Evolutionary conservation across 2,329 filamentous ascomycete genomes (phyloP).

Genomic region (Alternaria ventricosa): DNA sequence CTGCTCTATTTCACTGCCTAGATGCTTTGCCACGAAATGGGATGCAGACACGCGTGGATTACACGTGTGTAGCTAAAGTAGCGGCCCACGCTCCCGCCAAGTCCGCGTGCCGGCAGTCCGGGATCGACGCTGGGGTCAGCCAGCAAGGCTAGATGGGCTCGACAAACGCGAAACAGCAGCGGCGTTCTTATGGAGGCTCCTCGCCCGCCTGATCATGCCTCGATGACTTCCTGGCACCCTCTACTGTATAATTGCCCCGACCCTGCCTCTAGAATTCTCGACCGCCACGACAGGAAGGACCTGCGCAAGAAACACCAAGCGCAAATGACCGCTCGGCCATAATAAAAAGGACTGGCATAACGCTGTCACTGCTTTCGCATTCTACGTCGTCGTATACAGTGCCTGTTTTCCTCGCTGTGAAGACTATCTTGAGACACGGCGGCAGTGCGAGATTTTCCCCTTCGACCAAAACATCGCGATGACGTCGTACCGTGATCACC

Average conservation of each 20-base stretch:
- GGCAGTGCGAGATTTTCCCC: not conserved
- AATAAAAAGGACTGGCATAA: not conserved
- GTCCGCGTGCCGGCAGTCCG: not conserved
- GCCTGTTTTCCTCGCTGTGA: not conserved
- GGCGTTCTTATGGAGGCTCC: slow-evolving; percentile 2
- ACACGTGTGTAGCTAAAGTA: not conserved
- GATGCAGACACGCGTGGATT: not conserved
- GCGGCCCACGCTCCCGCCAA: slow-evolving; percentile 3
- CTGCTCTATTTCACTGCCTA: not conserved
- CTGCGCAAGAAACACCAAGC: not conserved
- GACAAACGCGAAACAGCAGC: slow-evolving; percentile 12
- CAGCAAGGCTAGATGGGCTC: slow-evolving; percentile 3
- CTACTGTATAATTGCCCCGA: not conserved
- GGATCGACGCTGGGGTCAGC: slow-evolving; percentile 8
- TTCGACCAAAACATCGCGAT: not conserved
- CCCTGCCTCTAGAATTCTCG: not conserved
- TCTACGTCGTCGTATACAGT: not conserved
- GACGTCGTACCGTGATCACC: slow-evolving; percentile 37
- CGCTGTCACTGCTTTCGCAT: not conserved
- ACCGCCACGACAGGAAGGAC: not conserved
- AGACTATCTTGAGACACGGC: not conserved
- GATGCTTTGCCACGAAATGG: not conserved
- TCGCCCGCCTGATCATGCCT: not conserved
- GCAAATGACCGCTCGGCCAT: not conserved
- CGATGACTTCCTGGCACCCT: not conserved